A percentile compares a stretch with the other conserved stretches of the same genome.
These are phyloP conservation scores for Aspergillus fumigatus DNA, from an alignment of 2,329 filamentous ascomycete genomes.

Conservation along the genomic window DNA sequence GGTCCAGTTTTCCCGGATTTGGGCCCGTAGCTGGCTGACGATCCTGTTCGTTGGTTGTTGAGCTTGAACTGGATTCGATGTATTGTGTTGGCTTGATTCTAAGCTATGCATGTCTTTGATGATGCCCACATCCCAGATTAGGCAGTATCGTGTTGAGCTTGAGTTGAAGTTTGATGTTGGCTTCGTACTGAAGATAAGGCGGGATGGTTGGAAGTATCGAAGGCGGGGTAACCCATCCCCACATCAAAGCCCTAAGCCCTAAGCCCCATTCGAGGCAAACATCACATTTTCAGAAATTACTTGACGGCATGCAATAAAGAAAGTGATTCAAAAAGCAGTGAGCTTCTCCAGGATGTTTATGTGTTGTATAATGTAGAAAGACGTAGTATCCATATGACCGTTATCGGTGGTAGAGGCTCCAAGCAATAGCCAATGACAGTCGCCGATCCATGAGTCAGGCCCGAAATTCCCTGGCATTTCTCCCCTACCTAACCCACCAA, in stretches of 20 bases:
- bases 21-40: not conserved
- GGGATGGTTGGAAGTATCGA: not conserved
- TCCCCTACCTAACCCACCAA: conserved; percentile 21
- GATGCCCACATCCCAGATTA: not conserved
- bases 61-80: no score
- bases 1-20: not conserved
- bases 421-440: conserved; percentile 23
- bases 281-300: not conserved
- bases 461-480: conserved; percentile 28
- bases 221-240: conserved; percentile 26
- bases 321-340: not conserved
- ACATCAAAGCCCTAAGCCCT: conserved; percentile 33
- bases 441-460: conserved; percentile 22
- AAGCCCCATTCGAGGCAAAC: conserved; percentile 15
- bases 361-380: not conserved
- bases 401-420: not conserved
- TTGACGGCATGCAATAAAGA: not conserved
- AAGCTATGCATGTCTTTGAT: not conserved
- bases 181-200: not conserved
- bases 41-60: not conserved
- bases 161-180: not conserved
- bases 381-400: not conserved
- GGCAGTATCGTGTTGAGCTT: not conserved
- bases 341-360: not conserved
- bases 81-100: not conserved